Conservation (phyloP, 371 early-diverging fungal genomes). For the Rhizopus stolonifer region DNA sequence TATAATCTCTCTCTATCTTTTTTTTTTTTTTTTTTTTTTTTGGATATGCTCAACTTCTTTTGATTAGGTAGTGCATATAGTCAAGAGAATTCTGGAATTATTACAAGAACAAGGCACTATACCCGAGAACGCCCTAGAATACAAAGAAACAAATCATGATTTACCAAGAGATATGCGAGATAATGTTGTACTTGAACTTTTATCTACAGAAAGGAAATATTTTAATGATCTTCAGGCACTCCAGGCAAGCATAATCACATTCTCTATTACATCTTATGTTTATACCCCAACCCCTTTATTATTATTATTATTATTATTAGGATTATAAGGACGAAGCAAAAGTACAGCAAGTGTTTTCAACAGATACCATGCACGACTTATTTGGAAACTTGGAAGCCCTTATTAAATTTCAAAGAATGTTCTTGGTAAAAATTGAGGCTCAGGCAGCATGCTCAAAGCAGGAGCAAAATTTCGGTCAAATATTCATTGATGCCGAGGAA, state of each 20-base stretch:
- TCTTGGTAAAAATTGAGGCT: slow-evolving; percentile 87
- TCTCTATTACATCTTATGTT: too few species aligned
- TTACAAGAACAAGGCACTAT: slow-evolving; percentile 35
- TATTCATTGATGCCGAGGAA: slow-evolving; percentile 78
- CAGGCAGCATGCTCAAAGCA: slow-evolving; percentile 64
- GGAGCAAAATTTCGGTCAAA: slow-evolving; percentile 87
- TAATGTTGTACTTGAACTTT: slow-evolving; percentile 82
- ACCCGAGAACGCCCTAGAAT: slow-evolving; percentile 15
- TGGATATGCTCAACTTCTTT: too few species aligned
- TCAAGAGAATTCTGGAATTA: slow-evolving; percentile 33
- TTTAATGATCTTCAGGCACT: slow-evolving; percentile 79
- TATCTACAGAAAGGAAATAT: slow-evolving; percentile 90
- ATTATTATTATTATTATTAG: too few species aligned
- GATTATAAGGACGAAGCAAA: too few species aligned
- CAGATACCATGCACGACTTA: slow-evolving; percentile 72
- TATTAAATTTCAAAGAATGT: slow-evolving; percentile 93
- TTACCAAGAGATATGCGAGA: slow-evolving; percentile 79
- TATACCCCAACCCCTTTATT: too few species aligned
- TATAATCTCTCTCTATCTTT: not conserved
- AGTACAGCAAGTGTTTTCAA: slow-evolving; percentile 68
- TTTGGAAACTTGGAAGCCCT: slow-evolving; percentile 93
- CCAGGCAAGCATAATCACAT: too few species aligned
- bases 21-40: not conserved
- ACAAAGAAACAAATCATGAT: slow-evolving; percentile 25
- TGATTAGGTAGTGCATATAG: slow-evolving; percentile 39